Conservation (phyloP, 176 grass and related monocot species). For the Coix lacrymajobi region DNA sequence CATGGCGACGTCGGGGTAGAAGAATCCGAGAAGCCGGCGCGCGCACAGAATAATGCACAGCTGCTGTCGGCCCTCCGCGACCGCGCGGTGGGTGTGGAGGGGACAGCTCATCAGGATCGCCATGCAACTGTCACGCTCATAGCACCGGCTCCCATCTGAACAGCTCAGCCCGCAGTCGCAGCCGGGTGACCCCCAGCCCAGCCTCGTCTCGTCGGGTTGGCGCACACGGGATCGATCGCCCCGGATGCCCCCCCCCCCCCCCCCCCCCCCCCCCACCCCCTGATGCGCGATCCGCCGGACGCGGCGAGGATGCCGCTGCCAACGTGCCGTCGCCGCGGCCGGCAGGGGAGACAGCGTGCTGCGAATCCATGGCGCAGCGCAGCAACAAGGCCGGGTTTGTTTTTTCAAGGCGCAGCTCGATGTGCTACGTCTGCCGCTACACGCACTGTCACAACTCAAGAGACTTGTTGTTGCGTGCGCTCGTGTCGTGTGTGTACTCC, state of each 20-base stretch:
- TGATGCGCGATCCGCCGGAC: background rate
- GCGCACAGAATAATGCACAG: background rate
- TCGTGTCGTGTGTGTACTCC: background rate
- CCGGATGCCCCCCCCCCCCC: no score
- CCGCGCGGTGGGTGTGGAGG: background rate
- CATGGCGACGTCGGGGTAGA: background rate
- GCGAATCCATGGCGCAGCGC: constrained; percentile 2
- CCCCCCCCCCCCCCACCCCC: no score
- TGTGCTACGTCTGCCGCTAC: background rate
- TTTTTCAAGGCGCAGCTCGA: background rate
- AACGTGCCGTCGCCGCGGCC: background rate
- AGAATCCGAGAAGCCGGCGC: constrained; percentile 28
- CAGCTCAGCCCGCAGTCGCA: background rate
- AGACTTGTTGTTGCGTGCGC: background rate
- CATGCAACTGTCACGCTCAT: background rate
- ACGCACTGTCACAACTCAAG: background rate
- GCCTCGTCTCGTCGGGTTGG: no score
- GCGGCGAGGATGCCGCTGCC: background rate
- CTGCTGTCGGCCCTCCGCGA: no score
- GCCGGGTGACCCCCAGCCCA: no score
- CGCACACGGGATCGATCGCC: background rate
- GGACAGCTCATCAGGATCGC: background rate
- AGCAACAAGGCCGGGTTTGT: background rate
- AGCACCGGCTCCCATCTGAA: background rate
- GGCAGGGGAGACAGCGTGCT: constrained; percentile 29